Percentiles rank a stretch among this genome's conserved stretches.
phyloP scores from a whole-genome alignment of 805 yeast species.

The Kodamaea lidongshanica region DNA sequence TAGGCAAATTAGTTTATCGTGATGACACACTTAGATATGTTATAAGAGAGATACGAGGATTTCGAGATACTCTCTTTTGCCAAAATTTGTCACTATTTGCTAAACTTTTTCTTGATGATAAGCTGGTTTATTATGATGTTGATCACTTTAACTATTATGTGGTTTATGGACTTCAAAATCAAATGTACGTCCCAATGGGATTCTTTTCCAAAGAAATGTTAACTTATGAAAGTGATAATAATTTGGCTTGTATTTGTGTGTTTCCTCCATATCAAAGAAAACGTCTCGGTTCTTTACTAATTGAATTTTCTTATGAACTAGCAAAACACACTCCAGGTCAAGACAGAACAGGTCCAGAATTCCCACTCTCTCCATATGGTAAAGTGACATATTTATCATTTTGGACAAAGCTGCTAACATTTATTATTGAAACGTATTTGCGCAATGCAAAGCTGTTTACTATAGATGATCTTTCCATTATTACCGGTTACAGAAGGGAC shows the following conservation, averaged over 20 bases:
- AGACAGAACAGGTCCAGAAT: constrained; percentile 79
- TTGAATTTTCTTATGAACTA: constrained; percentile 75
- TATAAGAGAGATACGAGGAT: constrained; percentile 66
- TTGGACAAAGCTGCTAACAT: constrained; percentile 54
- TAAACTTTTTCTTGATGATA: constrained; percentile 81
- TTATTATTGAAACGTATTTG: constrained; percentile 13
- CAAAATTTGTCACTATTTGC: constrained; percentile 83
- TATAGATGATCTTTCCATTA: constrained; percentile 43
- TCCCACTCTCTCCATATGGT: constrained; percentile 84
- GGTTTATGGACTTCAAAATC: constrained; percentile 41
- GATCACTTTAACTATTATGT: constrained; percentile 78
- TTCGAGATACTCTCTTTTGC: constrained; percentile 57
- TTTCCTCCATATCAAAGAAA: constrained; percentile 88
- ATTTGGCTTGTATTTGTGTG: constrained; percentile 83
- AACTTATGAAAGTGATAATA: constrained; percentile 69
- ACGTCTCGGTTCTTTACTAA: constrained; percentile 70
- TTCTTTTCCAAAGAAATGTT: constrained; percentile 84
- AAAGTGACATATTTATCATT: constrained; percentile 60
- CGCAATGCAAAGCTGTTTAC: constrained; percentile 22
- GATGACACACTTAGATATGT: constrained; percentile 41
- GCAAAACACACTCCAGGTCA: constrained; percentile 53
- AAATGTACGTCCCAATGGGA: constrained; percentile 60
- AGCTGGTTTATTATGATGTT: constrained; percentile 76
- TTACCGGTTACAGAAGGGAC: constrained; percentile 58
- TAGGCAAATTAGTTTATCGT: constrained; percentile 68